Percentiles rank a stretch among this genome's conserved stretches.
Evolutionary conservation across 805 yeast genomes (phyloP).

Genomic region (Teunomyces panamensis): DNA sequence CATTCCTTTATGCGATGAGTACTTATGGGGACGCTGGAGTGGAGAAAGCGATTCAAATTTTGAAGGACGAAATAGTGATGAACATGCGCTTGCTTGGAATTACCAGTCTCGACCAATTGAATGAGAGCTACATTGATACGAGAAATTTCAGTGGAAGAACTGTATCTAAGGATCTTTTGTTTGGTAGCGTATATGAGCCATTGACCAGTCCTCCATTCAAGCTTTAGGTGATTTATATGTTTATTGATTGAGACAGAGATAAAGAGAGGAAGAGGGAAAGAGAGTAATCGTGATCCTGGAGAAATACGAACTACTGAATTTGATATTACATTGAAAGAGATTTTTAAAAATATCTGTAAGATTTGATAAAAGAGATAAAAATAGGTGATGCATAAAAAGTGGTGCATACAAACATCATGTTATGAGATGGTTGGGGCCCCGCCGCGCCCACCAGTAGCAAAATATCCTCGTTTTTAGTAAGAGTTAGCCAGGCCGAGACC

Average conservation of each 20-base stretch:
- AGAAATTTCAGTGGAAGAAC: constrained; percentile 21
- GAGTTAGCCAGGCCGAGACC: not conserved
- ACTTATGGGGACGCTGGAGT: constrained; percentile 79
- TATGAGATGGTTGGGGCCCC: not conserved
- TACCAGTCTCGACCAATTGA: constrained; percentile 37
- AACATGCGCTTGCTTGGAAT: constrained; percentile 69
- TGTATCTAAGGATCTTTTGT: constrained; percentile 57
- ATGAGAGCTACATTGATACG: constrained; percentile 27
- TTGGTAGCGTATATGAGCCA: constrained; percentile 53
- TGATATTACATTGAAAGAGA: no score
- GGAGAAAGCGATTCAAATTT: constrained; percentile 55
- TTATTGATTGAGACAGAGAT: not conserved
- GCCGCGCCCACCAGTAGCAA: not conserved
- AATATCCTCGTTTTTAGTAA: not conserved
- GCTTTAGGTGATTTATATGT: not conserved
- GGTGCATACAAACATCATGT: no score
- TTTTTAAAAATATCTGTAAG: no score
- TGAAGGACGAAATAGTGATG: constrained; percentile 59
- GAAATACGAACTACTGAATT: no score
- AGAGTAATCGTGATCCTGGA: no score
- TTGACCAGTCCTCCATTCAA: constrained; percentile 41
- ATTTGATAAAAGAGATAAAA: not conserved
- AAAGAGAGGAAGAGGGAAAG: not conserved
- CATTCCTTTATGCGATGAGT: constrained; percentile 74
- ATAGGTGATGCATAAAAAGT: not conserved